Evolutionary conservation across 2,329 filamentous ascomycete genomes (phyloP), one percentile per base, ranked within the genome.

Genomic region (Penicillium thymicola): DNA sequence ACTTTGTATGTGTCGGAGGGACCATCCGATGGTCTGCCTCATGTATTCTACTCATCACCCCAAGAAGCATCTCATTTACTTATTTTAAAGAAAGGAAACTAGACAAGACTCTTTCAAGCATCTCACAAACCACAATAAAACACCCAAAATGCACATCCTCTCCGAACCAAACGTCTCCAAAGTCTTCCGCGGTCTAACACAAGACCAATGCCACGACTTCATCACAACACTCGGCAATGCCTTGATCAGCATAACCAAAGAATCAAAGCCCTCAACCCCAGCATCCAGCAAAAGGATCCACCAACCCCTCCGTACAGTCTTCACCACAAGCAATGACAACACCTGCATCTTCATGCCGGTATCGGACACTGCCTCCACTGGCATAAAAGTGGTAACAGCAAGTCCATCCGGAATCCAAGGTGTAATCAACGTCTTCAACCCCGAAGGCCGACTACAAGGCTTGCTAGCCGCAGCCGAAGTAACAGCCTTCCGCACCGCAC

Each of bases 401-500:
- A 63, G 64, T 5, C 66, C 67, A 3, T 59, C 66, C 2, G 69
- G 71, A 38, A 82, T 88, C 14, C 85, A 82, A 3, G 88, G 89
- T 18, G 84, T 87, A 8, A 79, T 93, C 49, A 89, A 88, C 28
- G 77, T 93, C 47, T 88, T 89, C 75, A 78, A 79, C 0, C 80
- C 83, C 2, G 76, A 81, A 23, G 89, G 89, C 41, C 73, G 78
- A 11, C 82, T 89, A 0, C 73, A 84, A 5, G 90, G 87, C 5
- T 80, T 93, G 54, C 75, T 94, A 37, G 88, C 90, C 65, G 89
- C 89, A 16, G 82, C 83, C 57, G 86, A 89, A 44, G 76, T 93
- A 32, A 94, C 90, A 0, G 89, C 88, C 3, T 94, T 93, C 73
- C 85, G 90, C 58, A 94, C 90, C 0, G 88, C 89, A 0, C 78